Base-by-base conservation (phyloP, 2,329 filamentous ascomycete genomes). In the Aureobasidium sp. region DNA sequence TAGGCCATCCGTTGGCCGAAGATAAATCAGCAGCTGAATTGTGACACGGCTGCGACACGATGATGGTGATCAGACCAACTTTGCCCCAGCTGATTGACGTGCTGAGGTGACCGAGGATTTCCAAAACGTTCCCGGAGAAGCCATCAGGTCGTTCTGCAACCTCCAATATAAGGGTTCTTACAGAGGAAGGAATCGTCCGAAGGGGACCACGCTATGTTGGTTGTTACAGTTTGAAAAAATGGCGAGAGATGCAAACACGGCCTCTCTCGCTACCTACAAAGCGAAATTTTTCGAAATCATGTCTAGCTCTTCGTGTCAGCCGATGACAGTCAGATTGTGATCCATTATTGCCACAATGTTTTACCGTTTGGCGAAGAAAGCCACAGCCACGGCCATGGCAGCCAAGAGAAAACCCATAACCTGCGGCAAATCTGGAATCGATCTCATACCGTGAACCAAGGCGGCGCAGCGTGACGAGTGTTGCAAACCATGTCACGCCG, bases 401-500 rank as follows among this genome's bases (percentile, higher is more conserved):
- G 57, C 57, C 57, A 59, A 59, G 57, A 21, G 13, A 16, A 50
- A 29, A 9, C 25, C 27, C 3, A 1, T 25, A 39, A 30, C 21
- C 30, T 39, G 36, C 41, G 29, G 44, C 14, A 21, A 58, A 6
- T 27, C n/a, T 42, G 5, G 21, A 57, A 30, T 57, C 39, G 36
- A 55, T 44, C 37, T 27, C 16, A 21, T 11, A 47, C 47, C 41
- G 16, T 11, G 32, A 13, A 47, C 32, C 37, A 29, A 39, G 42
- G 27, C 51, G 29, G 29, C 30, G n/a, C 30, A 47, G 32, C 30
- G 42, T 21, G 32, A 48, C 54, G 48, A 59, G 54, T 48, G 41
- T 48, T 39, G 54, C 42, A 59, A 59, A 59, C 42, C 54, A 48
- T 59, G 30, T 37, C 25, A 29, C 34, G 54, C 42, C 54, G 21